phyloP scores from a whole-genome alignment of 441 rosid species.

The Bruguiera hainesii region DNA sequence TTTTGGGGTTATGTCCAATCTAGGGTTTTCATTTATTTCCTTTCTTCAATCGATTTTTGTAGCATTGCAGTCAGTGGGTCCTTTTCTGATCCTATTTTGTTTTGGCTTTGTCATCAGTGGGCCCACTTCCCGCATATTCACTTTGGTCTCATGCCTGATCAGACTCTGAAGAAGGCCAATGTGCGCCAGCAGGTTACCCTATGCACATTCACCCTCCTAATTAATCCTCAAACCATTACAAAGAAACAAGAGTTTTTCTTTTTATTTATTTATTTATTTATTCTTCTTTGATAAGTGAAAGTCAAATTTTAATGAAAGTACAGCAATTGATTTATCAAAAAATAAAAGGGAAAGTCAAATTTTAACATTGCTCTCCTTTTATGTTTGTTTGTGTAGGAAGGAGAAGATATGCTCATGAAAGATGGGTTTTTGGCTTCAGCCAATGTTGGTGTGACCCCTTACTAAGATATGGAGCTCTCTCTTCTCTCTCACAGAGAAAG shows the following conservation, averaged over 20 bases:
- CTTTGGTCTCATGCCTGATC: constrained; percentile 97
- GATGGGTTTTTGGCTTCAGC: constrained; percentile 73
- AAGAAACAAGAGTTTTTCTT: no score
- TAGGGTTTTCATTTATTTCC: constrained; percentile 22
- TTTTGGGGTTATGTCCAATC: neutral
- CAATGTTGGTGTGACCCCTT: constrained; percentile 66
- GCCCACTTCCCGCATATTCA: constrained; percentile 99
- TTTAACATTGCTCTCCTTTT: neutral
- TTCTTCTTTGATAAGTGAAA: neutral
- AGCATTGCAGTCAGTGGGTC: no score
- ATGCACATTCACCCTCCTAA: neutral
- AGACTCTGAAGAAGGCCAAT: constrained; percentile 79
- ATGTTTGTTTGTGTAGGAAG: constrained; percentile 43
- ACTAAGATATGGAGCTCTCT: constrained; percentile 25
- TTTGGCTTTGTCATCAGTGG: constrained; percentile 52
- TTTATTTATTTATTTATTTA: neutral
- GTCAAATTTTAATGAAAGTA: no score
- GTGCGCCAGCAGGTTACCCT: constrained; percentile 63
- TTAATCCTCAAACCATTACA: neutral
- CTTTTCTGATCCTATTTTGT: constrained; percentile 8
- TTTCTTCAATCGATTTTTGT: neutral
- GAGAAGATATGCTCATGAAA: constrained; percentile 69
- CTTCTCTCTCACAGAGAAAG: neutral
- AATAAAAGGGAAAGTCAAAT: neutral
- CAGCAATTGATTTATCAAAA: no score